phyloP scores from a whole-genome alignment of 176 grass and related monocot species.

The Raddia distichophylla region DNA sequence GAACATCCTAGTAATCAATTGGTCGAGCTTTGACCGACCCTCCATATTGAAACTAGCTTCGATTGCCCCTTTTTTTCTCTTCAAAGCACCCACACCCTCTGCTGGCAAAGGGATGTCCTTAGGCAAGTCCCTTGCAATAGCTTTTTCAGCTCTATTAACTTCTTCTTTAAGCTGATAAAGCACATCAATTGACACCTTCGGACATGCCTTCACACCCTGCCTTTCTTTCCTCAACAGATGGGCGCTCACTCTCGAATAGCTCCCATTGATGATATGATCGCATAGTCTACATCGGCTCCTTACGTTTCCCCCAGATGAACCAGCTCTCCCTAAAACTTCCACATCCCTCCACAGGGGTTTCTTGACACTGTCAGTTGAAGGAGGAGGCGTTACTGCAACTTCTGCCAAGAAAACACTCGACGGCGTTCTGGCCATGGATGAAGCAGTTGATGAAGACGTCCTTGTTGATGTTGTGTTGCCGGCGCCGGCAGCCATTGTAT shows the following conservation, averaged over 20 bases:
- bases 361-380: no score
- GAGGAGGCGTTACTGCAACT: no score
- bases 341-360: no score
- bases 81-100: no score
- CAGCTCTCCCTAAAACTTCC: no score
- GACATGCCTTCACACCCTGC: neutral
- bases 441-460: no score
- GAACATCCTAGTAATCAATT: neutral
- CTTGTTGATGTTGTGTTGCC: no score
- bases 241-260: neutral
- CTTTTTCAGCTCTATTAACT: neutral
- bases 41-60: neutral
- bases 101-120: neutral
- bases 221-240: neutral
- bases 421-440: no score
- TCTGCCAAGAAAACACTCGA: no score
- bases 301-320: no score
- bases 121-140: neutral
- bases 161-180: neutral
- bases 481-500: no score
- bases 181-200: neutral
- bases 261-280: neutral
- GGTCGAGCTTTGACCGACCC: neutral
- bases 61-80: neutral
- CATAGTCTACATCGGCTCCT: no score